Conservation (phyloP, 2,329 filamentous ascomycete species). For the Tympanopsis confertula region DNA sequence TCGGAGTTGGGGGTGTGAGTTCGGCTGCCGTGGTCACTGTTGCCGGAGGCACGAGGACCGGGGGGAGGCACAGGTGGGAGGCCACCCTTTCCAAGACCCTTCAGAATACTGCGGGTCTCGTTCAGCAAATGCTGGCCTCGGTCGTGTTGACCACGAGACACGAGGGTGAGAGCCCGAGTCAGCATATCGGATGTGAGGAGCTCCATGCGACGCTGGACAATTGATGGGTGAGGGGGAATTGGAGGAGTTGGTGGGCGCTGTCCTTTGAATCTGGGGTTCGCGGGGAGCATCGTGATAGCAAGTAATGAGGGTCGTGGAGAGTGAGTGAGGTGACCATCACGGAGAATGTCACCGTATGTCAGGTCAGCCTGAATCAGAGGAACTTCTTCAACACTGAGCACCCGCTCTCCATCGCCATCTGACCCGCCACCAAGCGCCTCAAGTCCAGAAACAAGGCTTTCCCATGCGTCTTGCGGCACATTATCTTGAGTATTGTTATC, state of each 20-base stretch:
- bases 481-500: constrained; percentile 75
- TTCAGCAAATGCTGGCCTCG: constrained; percentile 82
- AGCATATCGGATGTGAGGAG: constrained; percentile 96
- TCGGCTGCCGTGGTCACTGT: background rate
- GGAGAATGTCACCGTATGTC: constrained; percentile 82
- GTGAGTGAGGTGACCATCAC: constrained; percentile 76
- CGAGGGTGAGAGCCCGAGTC: constrained; percentile 78
- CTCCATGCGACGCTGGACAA: constrained; percentile 96
- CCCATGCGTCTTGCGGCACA: constrained; percentile 88
- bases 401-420: constrained; percentile 75
- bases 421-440: constrained; percentile 82
- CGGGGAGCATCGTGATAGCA: constrained; percentile 88
- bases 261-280: constrained; percentile 48
- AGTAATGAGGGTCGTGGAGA: constrained; percentile 80
- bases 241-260: constrained; percentile 59
- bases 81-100: constrained; percentile 88
- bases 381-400: constrained; percentile 81
- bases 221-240: constrained; percentile 87
- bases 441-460: constrained; percentile 87
- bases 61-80: constrained; percentile 72
- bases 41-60: background rate
- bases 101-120: constrained; percentile 89
- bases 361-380: constrained; percentile 92
- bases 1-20: background rate
- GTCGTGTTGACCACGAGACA: constrained; percentile 84